Percentiles rank a stretch among this genome's conserved stretches.
These are phyloP conservation scores for Bigelowiella natans DNA, from an alignment of 78 protist species.

Conservation along the genomic window DNA sequence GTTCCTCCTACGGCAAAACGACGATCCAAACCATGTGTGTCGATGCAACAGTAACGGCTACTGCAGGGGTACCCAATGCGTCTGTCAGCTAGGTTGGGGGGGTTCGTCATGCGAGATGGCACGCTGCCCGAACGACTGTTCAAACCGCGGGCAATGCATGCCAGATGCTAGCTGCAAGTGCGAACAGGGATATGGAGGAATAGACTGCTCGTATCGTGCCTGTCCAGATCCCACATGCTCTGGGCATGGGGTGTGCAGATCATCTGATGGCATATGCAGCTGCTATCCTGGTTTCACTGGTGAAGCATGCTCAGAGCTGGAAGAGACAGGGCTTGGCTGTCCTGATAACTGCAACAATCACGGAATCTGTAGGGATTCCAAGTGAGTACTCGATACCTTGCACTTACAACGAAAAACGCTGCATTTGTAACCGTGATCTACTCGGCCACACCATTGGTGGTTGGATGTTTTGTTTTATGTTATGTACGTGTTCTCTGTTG, in stretches of 20 bases:
- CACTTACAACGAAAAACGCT: too few species aligned
- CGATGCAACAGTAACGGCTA: neutral
- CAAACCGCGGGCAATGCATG: neutral
- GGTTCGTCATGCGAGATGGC: neutral
- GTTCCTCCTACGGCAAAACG: too few species aligned
- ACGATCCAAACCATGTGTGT: neutral
- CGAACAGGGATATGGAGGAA: neutral
- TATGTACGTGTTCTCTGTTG: too few species aligned
- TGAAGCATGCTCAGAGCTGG: neutral
- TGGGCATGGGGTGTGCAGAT: neutral
- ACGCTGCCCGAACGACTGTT: neutral
- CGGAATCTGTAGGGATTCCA: neutral
- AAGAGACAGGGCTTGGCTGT: neutral
- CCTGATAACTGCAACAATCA: neutral
- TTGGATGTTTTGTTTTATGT: too few species aligned
- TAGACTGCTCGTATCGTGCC: neutral
- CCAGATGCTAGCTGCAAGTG: neutral
- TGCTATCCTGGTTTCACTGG: neutral
- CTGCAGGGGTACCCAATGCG: neutral
- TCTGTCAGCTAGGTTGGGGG: neutral
- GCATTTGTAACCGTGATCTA: too few species aligned
- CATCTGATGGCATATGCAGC: neutral
- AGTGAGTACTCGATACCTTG: too few species aligned
- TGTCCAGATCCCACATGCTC: neutral
- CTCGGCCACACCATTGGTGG: too few species aligned